Evolutionary conservation across 192 early-diverging fungal species (phyloP), one percentile per base, ranked within the genome.

Genomic region (Phycomyces nitens): DNA sequence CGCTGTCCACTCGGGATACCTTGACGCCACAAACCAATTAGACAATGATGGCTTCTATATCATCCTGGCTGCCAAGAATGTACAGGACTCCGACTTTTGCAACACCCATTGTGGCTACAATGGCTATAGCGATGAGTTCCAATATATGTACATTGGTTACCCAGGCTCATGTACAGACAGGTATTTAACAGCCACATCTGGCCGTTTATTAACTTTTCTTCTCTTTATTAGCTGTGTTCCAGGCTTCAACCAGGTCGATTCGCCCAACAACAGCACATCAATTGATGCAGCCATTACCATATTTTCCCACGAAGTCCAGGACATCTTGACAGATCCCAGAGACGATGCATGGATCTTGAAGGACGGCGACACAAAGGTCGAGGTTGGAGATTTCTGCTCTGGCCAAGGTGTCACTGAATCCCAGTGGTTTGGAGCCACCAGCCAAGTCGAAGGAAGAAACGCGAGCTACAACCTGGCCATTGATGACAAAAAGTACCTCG

Each of bases 131-230:
- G 61, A 63, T 39, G 41, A 65, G 16, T 64, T 64, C 12, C 57
- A 64, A 58, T 70, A 64, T 40, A 63, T 63, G 15, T 70, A 51
- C 23, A 70, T 70, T 54, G 69, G 69, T 14, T 60, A 70, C 44
- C 69, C 69, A 26, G 62, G 62, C 49, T 23, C 10, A 1, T 70
- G 69, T 40, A 16, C 61, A 42, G 15, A 47, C 47, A 64, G 40
- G 44, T 50, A 67, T 20, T 15, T 14, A 40, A 21, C 12, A 29
- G 21, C 11, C 50, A 53, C 39, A 41, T 20, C 54, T n/a, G n/a
- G n/a, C n/a, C n/a, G n/a, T n/a, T n/a, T n/a, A n/a, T n/a, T n/a
- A n/a, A n/a, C n/a, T n/a, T n/a, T 42, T 41, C 40, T 21, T 0
- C 18, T 21, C 7, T 56, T 20, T 64, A 7, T 18, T 58, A 68